These are phyloP conservation scores for Carex kokanica DNA, from an alignment of 176 grass and related monocot species.

Conservation along the genomic window DNA sequence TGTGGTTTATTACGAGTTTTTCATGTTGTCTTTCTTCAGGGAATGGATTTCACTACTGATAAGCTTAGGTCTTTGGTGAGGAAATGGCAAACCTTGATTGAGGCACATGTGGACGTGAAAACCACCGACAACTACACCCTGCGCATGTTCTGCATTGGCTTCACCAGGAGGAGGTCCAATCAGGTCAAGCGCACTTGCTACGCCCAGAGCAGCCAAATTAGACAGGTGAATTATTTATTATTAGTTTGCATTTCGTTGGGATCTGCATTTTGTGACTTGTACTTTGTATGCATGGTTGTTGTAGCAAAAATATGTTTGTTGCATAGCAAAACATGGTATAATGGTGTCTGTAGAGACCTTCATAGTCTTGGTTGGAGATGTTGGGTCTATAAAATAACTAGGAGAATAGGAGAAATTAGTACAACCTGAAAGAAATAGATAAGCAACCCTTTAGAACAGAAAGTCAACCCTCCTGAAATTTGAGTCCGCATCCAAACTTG, in stretches of 20 bases:
- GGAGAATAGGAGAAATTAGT: background rate
- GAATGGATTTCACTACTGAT: conserved; percentile 73
- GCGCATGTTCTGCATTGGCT: conserved; percentile 79
- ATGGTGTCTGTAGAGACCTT: background rate
- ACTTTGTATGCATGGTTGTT: background rate
- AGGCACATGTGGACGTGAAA: conserved; percentile 89
- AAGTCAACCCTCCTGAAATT: background rate
- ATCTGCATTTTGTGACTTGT: background rate
- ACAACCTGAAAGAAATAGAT: background rate
- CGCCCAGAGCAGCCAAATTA: conserved; percentile 77
- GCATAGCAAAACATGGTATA: no score
- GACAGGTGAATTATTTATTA: conserved; percentile 45
- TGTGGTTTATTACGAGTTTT: background rate
- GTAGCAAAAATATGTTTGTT: background rate
- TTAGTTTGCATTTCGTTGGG: background rate
- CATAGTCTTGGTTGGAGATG: background rate
- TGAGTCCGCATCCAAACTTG: no score
- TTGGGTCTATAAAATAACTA: background rate
- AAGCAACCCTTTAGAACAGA: background rate
- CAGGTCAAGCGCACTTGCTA: conserved; percentile 97
- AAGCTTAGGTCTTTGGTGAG: conserved; percentile 72
- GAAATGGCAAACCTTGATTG: conserved; percentile 93
- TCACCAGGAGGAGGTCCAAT: conserved; percentile 76
- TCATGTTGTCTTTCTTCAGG: conserved; percentile 31
- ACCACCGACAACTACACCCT: conserved; percentile 84